Evolutionary conservation across 352 stramenopile genomes (phyloP).

Genomic region (Stramenopiles sp.): DNA sequence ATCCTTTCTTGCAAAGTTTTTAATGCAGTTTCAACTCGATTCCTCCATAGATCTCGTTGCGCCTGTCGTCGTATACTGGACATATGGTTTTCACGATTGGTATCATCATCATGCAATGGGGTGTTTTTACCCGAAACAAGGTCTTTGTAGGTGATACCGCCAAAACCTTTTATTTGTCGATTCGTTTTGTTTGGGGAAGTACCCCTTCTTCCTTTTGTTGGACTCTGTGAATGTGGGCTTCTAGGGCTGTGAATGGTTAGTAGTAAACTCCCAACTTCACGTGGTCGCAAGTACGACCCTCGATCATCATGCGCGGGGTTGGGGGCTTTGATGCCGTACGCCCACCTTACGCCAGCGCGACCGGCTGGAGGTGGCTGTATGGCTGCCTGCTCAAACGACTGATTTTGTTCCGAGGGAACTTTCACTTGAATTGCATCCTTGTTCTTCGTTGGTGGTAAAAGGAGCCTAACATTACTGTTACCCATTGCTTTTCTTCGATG

Average conservation of each 20-base stretch:
- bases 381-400: not conserved
- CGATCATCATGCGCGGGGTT: not conserved
- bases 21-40: not conserved
- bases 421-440: not conserved
- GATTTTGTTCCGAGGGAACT: not conserved
- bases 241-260: not conserved
- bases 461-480: not conserved
- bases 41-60: not conserved
- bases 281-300: not conserved
- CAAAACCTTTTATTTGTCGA: not conserved
- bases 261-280: not conserved
- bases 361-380: not conserved
- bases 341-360: not conserved
- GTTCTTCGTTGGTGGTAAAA: not conserved
- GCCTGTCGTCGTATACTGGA: not conserved
- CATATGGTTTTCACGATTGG: not conserved
- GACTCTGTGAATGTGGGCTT: not conserved
- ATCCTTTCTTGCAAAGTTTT: not conserved
- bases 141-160: not conserved
- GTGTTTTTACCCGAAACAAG: not conserved
- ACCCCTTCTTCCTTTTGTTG: not conserved
- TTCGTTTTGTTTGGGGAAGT: not conserved
- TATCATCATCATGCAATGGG: not conserved
- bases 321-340: not conserved
- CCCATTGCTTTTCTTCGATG: not conserved